Conservation (phyloP, 345 rosid species). For the Gossypium rotundifolium region DNA sequence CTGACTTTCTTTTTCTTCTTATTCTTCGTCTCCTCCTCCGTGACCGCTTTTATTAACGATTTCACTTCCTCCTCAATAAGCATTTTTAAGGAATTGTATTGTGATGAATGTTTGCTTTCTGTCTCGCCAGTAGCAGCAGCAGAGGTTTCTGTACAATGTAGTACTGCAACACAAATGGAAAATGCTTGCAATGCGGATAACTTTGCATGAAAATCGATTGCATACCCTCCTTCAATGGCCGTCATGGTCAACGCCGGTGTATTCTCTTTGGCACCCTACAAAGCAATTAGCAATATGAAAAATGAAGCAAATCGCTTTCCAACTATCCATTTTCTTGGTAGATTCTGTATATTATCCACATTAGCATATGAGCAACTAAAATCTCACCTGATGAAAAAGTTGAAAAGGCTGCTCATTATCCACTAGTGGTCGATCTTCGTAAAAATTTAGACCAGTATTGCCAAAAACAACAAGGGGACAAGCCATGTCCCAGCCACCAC, state of each 20-base stretch:
- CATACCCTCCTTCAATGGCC: conserved; percentile 53
- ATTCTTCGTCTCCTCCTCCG: conserved; percentile 50
- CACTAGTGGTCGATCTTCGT: conserved; percentile 42
- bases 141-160: conserved; percentile 46
- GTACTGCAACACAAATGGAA: conserved; percentile 69
- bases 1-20: conserved; percentile 39
- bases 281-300: not conserved
- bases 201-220: conserved; percentile 81
- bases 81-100: conserved; percentile 48
- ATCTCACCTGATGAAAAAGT: conserved; percentile 61
- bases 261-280: conserved; percentile 67
- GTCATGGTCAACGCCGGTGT: conserved; percentile 66
- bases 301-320: conserved; percentile 4
- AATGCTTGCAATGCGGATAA: conserved; percentile 87
- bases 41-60: conserved; percentile 50
- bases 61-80: conserved; percentile 73
- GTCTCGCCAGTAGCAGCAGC: conserved; percentile 22
- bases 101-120: conserved; percentile 28
- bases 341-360: not conserved
- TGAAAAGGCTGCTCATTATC: conserved; percentile 46
- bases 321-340: not conserved
- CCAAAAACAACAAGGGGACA: conserved; percentile 74
- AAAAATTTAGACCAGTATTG: conserved; percentile 39
- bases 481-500: conserved; percentile 99
- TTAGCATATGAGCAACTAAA: not conserved